Conservation (phyloP, 2,329 filamentous ascomycete genomes). For the Geoglossum cookeanum region DNA sequence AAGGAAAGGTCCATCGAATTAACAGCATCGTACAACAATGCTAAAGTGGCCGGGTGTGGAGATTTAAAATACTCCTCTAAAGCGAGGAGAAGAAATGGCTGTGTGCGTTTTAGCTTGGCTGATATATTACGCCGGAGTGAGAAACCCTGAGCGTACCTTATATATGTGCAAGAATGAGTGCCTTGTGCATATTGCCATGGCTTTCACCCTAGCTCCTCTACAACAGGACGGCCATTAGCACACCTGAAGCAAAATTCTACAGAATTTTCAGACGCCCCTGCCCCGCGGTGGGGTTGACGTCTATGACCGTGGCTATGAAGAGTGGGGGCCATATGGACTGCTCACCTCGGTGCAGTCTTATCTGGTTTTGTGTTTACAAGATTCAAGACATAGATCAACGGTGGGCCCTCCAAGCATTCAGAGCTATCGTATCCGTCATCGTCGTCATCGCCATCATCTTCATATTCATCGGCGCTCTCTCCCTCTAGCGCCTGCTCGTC, state of each 20-base stretch:
- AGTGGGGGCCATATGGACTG: constrained; percentile 10
- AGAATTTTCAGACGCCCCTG: neutral
- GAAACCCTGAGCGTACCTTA: constrained; percentile 41
- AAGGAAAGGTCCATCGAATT: constrained; percentile 94
- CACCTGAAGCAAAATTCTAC: constrained; percentile 5
- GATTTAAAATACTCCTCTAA: constrained; percentile 94
- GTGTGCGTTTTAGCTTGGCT: constrained; percentile 1
- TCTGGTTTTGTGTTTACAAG: constrained; percentile 97
- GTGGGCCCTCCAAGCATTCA: constrained; percentile 62
- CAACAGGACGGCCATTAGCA: neutral
- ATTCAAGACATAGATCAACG: constrained; percentile 91
- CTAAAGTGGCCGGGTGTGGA: constrained; percentile 70
- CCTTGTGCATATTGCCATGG: constrained; percentile 96
- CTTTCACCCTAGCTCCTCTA: constrained; percentile 85
- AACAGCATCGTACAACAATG: constrained; percentile 75
- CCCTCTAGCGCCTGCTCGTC: constrained; percentile 29
- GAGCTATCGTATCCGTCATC: constrained; percentile 34
- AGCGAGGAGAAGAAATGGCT: constrained; percentile 77
- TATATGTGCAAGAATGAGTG: constrained; percentile 98
- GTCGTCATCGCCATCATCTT: constrained; percentile 21
- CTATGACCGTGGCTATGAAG: constrained; percentile 1
- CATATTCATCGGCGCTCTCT: constrained; percentile 28
- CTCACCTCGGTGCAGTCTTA: constrained; percentile 56
- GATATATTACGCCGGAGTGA: neutral
- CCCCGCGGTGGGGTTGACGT: neutral